Base-by-base conservation (phyloP, 1,139 yeast genomes). In the Blastobotrys malaysiensis region DNA sequence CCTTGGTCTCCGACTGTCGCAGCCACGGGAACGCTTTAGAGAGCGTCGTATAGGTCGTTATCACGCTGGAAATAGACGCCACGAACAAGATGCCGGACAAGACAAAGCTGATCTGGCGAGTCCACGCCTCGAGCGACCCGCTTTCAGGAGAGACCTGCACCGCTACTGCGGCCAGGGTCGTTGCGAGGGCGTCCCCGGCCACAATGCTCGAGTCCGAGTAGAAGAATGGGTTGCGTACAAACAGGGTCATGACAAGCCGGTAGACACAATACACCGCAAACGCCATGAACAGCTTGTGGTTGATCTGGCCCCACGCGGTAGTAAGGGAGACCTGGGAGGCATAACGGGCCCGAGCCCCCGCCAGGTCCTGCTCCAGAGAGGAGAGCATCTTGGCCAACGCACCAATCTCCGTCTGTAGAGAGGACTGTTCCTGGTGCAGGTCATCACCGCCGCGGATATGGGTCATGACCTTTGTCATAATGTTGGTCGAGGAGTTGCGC, bases 211-310 rank as follows among this genome's bases (percentile, higher is more conserved):
- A 22, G 24, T 58, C 53, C 14, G 57, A 56, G 45, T 51, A 44
- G 22, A 59, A 51, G 44, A 65, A 52, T 0, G 70, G 73, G 56
- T 65, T 69, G 18, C 68, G 59, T 14, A 69, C 59, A 6, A 72
- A 50, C 43, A 68, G 60, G 13, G 71, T 81, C 62, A 77, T 80
- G 49, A 80, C 52, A 6, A 85, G 74, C 51, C 89, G 73, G 69
- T 86, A 86, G 44, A 83, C 63, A 69, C 93, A 86, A 71, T 86
- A 86, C 7, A 77, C 54, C 11, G 87, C 78, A 64, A 86, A 82
- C 5, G 65, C 55, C 2, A 63, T 56, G 56, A 70, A 72, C 2
- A 67, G 58, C 26, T 59, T 51, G 18, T 53, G 52, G 51, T 62
- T 55, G 13, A 72, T 27, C 43, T 63, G 55, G 18, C 78, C 78